Percentiles rank a stretch among this genome's conserved stretches.
phyloP scores from a whole-genome alignment of 805 yeast genomes.

The Metschnikowia picachoensis region DNA sequence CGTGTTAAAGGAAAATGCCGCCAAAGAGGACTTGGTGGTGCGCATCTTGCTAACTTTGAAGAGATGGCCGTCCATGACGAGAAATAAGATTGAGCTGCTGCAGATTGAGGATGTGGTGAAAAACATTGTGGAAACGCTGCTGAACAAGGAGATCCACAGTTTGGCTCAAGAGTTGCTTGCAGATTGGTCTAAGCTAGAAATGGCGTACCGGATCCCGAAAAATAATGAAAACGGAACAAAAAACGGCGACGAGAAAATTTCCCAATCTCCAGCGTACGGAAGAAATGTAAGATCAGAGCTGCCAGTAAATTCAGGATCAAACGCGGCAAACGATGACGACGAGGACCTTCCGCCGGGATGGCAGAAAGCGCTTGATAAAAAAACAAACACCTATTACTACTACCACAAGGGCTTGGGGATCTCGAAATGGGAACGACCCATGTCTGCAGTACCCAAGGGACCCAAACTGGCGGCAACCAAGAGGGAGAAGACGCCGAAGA shows the following conservation, averaged over 20 bases:
- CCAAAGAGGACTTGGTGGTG: constrained; percentile 38
- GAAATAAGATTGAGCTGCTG: constrained; percentile 71
- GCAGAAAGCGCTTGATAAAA: constrained; percentile 52
- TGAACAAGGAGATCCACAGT: constrained; percentile 25
- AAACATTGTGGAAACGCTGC: constrained; percentile 29
- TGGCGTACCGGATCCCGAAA: constrained; percentile 85
- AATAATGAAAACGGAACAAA: constrained; percentile 20
- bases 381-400: constrained; percentile 46
- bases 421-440: constrained; percentile 63
- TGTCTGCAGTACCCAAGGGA: constrained; percentile 29
- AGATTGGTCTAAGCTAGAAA: constrained; percentile 70
- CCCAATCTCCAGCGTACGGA: constrained; percentile 13
- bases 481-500: constrained; percentile 8
- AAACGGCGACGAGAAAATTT: constrained; percentile 1
- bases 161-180: constrained; percentile 46
- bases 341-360: constrained; percentile 57
- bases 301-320: constrained; percentile 6
- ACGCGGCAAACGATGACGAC: not conserved
- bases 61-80: constrained; percentile 55
- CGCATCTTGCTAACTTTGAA: constrained; percentile 56
- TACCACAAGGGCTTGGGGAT: constrained; percentile 46
- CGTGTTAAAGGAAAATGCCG: constrained; percentile 40
- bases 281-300: constrained; percentile 14
- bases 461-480: constrained; percentile 20
- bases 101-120: constrained; percentile 64